A percentile compares a stretch with the other conserved stretches of the same genome.
Conservation (phyloP, 176 grass and related monocot genomes). For the Guadua angustifolia region DNA sequence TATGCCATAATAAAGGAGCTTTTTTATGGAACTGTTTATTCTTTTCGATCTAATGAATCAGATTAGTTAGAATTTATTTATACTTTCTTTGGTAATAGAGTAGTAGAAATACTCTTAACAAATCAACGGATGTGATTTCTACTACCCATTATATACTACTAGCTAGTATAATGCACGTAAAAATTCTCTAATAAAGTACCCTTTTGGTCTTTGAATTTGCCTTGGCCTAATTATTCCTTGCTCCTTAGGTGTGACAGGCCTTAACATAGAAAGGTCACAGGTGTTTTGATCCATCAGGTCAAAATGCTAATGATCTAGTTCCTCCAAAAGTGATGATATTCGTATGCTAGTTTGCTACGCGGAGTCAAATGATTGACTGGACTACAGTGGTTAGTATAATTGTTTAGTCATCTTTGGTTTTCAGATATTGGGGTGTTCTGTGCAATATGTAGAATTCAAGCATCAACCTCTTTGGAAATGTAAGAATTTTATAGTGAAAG, state of each 20-base stretch:
- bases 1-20: conserved; percentile 4
- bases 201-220: conserved; percentile 30
- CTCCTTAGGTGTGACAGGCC: conserved; percentile 21
- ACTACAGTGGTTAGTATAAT: background rate
- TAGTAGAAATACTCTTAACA: no score
- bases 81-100: no score
- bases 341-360: background rate
- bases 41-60: no score
- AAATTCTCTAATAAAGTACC: background rate
- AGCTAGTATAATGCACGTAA: no score
- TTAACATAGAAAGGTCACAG: conserved; percentile 22
- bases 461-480: background rate
- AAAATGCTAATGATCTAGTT: conserved; percentile 49
- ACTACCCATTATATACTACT: no score
- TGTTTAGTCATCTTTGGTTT: conserved; percentile 28
- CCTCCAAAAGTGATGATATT: conserved; percentile 6
- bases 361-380: conserved; percentile 39
- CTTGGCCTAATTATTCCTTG: conserved; percentile 43
- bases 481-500: conserved; percentile 11
- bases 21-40: no score
- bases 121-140: no score
- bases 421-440: background rate
- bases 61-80: no score
- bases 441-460: conserved; percentile 7
- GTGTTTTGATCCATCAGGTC: conserved; percentile 20